These are phyloP conservation scores for Codiaeum variegatum DNA, from an alignment of 441 rosid species.

Conservation along the genomic window DNA sequence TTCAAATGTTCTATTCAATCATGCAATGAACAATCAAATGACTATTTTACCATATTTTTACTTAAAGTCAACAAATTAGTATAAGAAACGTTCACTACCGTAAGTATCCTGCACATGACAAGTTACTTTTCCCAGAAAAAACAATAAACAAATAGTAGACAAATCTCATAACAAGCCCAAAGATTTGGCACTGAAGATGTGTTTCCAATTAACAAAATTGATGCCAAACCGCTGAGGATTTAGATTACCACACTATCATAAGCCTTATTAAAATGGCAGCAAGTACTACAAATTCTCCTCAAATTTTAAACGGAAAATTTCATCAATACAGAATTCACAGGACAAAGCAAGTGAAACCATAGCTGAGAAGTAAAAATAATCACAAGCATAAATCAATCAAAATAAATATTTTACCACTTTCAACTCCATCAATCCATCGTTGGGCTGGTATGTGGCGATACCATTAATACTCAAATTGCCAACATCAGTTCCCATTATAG, in stretches of 20 bases:
- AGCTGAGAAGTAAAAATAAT: not conserved
- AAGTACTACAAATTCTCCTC: not conserved
- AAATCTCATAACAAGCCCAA: not conserved
- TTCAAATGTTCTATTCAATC: not conserved
- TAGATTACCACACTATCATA: not conserved
- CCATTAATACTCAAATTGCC: conserved; percentile 43
- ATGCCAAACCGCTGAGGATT: not conserved
- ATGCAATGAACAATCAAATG: not conserved
- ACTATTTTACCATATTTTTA: not conserved
- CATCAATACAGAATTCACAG: not conserved
- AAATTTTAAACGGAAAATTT: not conserved
- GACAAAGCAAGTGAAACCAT: not conserved
- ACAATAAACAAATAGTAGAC: not conserved
- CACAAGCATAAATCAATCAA: not conserved
- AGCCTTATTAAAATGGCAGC: too few species aligned
- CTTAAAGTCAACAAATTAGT: not conserved
- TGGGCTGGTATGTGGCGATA: conserved; percentile 66
- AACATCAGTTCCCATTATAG: conserved; percentile 29
- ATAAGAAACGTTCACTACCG: not conserved
- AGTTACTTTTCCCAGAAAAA: not conserved
- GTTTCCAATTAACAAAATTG: not conserved
- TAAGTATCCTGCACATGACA: not conserved
- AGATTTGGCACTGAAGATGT: not conserved
- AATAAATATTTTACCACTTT: conserved; percentile 50
- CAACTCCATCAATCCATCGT: conserved; percentile 60